A percentile compares a stretch with the other conserved stretches of the same genome.
These are phyloP conservation scores for Neonectria faginata DNA, from an alignment of 2,329 filamentous ascomycete genomes.

Conservation along the genomic window DNA sequence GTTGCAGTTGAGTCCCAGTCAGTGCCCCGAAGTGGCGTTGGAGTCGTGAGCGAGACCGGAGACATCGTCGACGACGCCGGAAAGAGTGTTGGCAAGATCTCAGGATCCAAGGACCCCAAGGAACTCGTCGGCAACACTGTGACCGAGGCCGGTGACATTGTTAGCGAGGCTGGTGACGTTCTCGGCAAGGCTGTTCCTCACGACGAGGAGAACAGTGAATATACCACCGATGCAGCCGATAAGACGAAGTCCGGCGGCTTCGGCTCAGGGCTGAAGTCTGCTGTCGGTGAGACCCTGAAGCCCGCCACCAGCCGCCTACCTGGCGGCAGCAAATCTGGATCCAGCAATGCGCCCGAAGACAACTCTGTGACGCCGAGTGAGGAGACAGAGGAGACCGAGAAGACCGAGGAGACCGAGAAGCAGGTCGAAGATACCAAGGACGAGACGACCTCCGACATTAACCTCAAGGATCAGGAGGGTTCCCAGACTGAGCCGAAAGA, in stretches of 20 bases:
- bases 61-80: conserved; percentile 59
- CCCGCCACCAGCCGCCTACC: conserved; percentile 41
- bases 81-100: conserved; percentile 57
- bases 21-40: conserved; percentile 53
- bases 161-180: conserved; percentile 54
- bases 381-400: conserved; percentile 25
- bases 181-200: conserved; percentile 55
- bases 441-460: conserved; percentile 30
- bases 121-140: conserved; percentile 57
- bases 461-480: neutral
- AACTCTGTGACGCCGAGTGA: conserved; percentile 23
- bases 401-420: conserved; percentile 18
- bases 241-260: conserved; percentile 49
- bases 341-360: conserved; percentile 18
- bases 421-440: conserved; percentile 14
- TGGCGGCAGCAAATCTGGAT: conserved; percentile 35
- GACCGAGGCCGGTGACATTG: conserved; percentile 51
- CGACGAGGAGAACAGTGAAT: conserved; percentile 52
- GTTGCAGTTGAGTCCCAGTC: conserved; percentile 47
- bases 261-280: conserved; percentile 40
- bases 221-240: conserved; percentile 52
- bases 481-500: neutral
- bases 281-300: conserved; percentile 45
- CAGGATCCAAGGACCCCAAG: conserved; percentile 53
- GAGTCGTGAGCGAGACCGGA: conserved; percentile 58